Percentiles rank a stretch among this genome's conserved stretches.
Conservation (phyloP, 208 protist genomes). For the Trypanosoma caninum region DNA sequence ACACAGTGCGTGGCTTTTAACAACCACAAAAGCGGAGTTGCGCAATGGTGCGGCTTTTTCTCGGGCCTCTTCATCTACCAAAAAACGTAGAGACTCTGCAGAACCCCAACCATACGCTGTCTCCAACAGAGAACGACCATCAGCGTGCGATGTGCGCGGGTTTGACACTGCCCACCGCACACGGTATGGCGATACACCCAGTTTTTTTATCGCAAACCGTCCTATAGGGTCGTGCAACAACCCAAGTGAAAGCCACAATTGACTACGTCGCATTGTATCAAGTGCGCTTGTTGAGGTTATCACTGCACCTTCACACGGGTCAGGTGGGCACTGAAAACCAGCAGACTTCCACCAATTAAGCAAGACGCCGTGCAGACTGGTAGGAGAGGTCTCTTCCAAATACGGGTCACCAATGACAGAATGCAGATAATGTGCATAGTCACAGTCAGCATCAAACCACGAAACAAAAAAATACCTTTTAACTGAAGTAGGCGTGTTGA, state of each 20-base stretch:
- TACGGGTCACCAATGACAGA: conserved; percentile 37
- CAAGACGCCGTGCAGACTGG: conserved; percentile 26
- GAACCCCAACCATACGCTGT: conserved; percentile 10
- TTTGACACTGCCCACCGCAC: conserved; percentile 18
- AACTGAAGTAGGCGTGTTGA: conserved; percentile 28
- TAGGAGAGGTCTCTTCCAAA: conserved; percentile 19
- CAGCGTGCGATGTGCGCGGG: conserved; percentile 14
- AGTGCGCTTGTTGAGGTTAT: conserved; percentile 64
- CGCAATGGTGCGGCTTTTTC: conserved; percentile 20
- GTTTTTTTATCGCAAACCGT: conserved; percentile 25
- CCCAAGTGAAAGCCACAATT: conserved; percentile 51
- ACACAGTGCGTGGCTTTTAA: conserved; percentile 64
- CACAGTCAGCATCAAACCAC: conserved; percentile 16
- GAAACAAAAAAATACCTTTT: conserved; percentile 52
- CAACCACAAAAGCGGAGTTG: conserved; percentile 58
- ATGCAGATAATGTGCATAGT: conserved; percentile 24
- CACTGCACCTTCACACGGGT: conserved; percentile 43
- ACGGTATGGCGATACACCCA: conserved; percentile 22
- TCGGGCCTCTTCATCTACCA: conserved; percentile 15
- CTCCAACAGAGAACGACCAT: conserved; percentile 25
- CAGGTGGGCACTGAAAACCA: conserved; percentile 23
- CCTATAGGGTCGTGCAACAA: conserved; percentile 29
- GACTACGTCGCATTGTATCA: conserved; percentile 58
- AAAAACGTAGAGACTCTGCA: conserved; percentile 14
- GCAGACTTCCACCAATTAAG: conserved; percentile 24